Evolutionary conservation across 352 stramenopile species (phyloP), one percentile per base, ranked within the genome.

Genomic region (Hyaloperonospora brassicae): DNA sequence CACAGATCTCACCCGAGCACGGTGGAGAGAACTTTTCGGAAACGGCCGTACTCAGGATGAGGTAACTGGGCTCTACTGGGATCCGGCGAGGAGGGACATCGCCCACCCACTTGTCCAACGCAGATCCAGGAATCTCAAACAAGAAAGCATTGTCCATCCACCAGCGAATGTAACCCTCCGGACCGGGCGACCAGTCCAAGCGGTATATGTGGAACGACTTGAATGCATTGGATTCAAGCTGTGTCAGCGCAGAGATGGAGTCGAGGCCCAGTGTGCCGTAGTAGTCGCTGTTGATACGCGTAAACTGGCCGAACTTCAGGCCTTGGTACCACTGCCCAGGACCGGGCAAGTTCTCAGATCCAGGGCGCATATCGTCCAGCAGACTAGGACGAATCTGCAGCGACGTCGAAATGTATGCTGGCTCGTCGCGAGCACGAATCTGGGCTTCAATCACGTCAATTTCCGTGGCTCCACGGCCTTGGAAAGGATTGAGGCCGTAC

Each of bases 21-120:
- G 84, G 87, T 14, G 92, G 86, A 22, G 95, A 94, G 62, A 94
- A 94, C 45, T 97, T 98, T 27, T 96, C 95, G 1, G 93, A 98
- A 35, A 99, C 89, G 8, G 95, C 96, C 1, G 92, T 98, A 78
- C 97, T 98, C 42, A 99, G 75, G 79, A 99, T 98, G 43, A 99
- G 61, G 61, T 98, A 98, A 30, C 86, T 97, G 2, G 96, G 96
- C 70, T 99, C 96, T 44, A 95, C 87, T 0, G 96, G 95, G 46
- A 99, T 94, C 66, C 79, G 70, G 14, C 81, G 78, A 23, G 84
- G 84, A 31, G 84, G 82, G 6, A 93, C 66, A 34, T 60, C 61
- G 1, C 79, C 72, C 1, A 59, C 66, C 84, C 82, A 93, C 30
- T 70, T 68, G 63, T 78, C 98, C 64, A 98, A 63, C 40, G 80